These are phyloP conservation scores for Paraphoma sp. DNA, from an alignment of 2,329 filamentous ascomycete species.

Conservation along the genomic window DNA sequence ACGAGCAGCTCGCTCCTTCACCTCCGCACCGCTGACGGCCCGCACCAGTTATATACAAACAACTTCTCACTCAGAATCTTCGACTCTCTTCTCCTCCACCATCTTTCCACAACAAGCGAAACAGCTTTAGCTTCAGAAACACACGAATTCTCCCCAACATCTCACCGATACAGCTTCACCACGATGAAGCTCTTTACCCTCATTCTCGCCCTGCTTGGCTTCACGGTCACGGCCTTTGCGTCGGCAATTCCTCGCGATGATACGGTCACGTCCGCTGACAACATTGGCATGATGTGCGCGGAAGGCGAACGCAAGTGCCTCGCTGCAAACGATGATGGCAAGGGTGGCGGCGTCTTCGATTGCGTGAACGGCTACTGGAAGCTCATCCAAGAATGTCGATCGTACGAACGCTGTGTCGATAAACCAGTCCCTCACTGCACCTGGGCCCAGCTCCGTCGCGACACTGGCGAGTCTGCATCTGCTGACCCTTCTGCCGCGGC, in stretches of 20 bases:
- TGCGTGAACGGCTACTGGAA: slow-evolving; percentile 10
- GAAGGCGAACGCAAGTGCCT: slow-evolving; percentile 6
- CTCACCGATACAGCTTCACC: background rate
- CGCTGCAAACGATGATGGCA: slow-evolving; percentile 2
- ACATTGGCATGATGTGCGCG: slow-evolving; percentile 1
- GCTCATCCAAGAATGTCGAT: background rate
- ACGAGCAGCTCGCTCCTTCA: too few relatives aligned
- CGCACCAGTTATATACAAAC: too few relatives aligned
- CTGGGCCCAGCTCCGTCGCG: background rate
- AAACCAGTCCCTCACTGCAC: background rate
- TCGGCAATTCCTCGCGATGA: background rate
- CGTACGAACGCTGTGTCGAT: slow-evolving; percentile 5
- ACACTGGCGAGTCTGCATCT: background rate
- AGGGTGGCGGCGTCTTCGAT: slow-evolving; percentile 5
- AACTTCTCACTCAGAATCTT: too few relatives aligned
- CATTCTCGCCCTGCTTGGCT: background rate
- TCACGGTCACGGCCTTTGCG: background rate
- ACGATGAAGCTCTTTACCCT: background rate
- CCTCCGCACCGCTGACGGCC: too few relatives aligned
- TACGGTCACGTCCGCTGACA: background rate
- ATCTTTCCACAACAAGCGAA: too few relatives aligned
- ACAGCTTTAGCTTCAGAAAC: too few relatives aligned
- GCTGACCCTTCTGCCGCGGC: background rate
- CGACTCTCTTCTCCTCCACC: too few relatives aligned
- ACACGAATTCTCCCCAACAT: too few relatives aligned